Conservation (phyloP, 306 rosid genomes). For the Glycyrrhiza uralensis region DNA sequence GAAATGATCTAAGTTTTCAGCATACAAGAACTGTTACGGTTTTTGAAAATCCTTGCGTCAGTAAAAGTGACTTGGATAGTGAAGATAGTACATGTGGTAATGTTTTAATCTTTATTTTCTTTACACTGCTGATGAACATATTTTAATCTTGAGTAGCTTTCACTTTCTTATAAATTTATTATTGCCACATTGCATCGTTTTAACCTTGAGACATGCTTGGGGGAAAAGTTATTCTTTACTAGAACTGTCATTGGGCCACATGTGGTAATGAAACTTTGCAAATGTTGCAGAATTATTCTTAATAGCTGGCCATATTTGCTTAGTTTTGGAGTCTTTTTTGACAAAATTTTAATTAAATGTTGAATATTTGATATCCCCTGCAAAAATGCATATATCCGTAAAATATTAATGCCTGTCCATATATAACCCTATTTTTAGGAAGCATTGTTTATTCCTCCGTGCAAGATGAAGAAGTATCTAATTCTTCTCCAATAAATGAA, state of each 20-base stretch:
- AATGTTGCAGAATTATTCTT: not conserved
- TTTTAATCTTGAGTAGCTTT: not conserved
- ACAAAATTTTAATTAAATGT: slow-evolving; percentile 8
- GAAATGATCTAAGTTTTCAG: slow-evolving; percentile 26
- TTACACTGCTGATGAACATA: not conserved
- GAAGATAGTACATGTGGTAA: slow-evolving; percentile 54
- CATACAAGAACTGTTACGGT: not conserved
- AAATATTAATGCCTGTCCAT: not conserved
- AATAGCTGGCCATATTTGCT: not conserved
- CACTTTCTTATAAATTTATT: not conserved
- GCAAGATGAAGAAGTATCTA: slow-evolving; percentile 39
- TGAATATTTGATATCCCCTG: not conserved
- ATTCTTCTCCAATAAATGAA: slow-evolving; percentile 32
- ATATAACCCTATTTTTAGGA: slow-evolving; percentile 41
- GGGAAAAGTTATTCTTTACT: too few relatives aligned
- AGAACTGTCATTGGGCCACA: too few relatives aligned
- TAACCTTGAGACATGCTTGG: not conserved
- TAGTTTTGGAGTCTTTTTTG: not conserved
- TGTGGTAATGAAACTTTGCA: too few relatives aligned
- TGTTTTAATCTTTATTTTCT: slow-evolving; percentile 14
- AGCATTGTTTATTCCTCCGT: slow-evolving; percentile 33
- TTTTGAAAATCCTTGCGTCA: slow-evolving; percentile 21
- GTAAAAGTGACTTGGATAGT: slow-evolving; percentile 41
- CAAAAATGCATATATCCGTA: not conserved
- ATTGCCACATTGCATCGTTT: not conserved